Base-by-base conservation (phyloP, 495 filamentous ascomycete genomes). In the Chaetomidium leptoderma region DNA sequence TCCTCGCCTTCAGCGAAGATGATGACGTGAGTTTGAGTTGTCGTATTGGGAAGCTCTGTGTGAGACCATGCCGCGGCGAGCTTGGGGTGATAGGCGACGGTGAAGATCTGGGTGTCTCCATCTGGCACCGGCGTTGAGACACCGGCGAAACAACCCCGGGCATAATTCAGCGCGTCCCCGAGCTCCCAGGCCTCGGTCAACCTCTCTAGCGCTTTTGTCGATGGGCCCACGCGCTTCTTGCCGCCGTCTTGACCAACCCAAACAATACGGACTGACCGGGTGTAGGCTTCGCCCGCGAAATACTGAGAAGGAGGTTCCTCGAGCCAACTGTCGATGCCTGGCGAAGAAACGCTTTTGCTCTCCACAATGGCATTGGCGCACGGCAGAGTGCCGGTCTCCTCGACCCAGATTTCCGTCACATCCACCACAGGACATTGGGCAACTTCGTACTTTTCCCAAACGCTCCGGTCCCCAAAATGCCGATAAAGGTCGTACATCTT, bases 61-160 rank as follows among this genome's bases (percentile, higher is more conserved):
- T 59, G 44, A 5, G 64, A 63, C 67, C 67, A 70, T 4, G 57
- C 46, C 5, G 51, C 44, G 26, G 60, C 59, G 1, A 70, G 61
- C 27, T 70, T 70, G 3, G 67, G 67, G 35, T 67, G 67, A 14
- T 70, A 67, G n/a, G 63, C 47, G 13, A 60, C 57, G 1, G 65
- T 63, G 47, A 59, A 70, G 3, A 58, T 27, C 16, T 23, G 60
- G 8, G 16, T 17, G 6, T 37, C 16, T 4, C 11, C 19, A 7
- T 33, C 49, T 10, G 35, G 16, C 3, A 35, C 53, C 6, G 63
- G 21, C 0, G 59, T 54, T 1, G 65, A 44, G 0, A 67, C 63
- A n/a, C 67, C 67, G 17, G 65, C 63, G 36, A 62, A 63, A 53
- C 49, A 65, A 46, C 62, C 58, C 30, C 51, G 53, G 11, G 63